Evolutionary conservation across 192 early-diverging fungal species (phyloP), one percentile per base, ranked within the genome.

Genomic region (Backusella macrospora): DNA sequence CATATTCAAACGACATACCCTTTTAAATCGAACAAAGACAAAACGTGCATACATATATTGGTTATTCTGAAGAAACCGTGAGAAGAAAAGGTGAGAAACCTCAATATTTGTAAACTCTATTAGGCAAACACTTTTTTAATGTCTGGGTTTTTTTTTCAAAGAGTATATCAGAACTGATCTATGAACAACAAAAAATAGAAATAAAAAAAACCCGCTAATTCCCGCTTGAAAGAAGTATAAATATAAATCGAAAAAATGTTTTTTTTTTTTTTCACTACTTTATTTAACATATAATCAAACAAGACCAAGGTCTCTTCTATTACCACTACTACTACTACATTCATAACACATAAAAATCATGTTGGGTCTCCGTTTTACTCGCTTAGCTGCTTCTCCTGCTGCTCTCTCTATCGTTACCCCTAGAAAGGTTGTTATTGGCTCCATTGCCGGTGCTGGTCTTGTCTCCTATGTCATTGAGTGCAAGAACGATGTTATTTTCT

Each of bases 101-200:
- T 59, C 23, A 59, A 59, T 2, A 10, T 23, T 59, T 26, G 5
- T 34, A 10, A 59, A 59, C 21, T 9, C 26, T 59, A 59, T 21
- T 55, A 18, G 52, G 12, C 12, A 23, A 26, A 23, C 42, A 55
- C 52, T 49, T 49, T 55, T 55, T 52, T 52, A 4, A 55, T 55
- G 21, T 55, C 49, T 55, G 49, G 23, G 29, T 34, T 34, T 55
- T 55, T 55, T 55, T 23, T 23, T n/a, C n/a, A 55, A 55, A 23
- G 49, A 55, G 49, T 55, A 55, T 55, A 55, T 55, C 49, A 55
- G 52, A 55, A 55, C 52, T 55, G 52, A 55, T 55, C 52, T 55
- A 55, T 18, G 18, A 55, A 10, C 52, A 55, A 21, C 52, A 55
- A 55, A 55, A 55, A 23, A 34, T 34, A 12, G 16, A 23, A 55